Evolutionary conservation across 129 eudicot genomes (phyloP).

Genomic region (Saposhnikovia divaricata): DNA sequence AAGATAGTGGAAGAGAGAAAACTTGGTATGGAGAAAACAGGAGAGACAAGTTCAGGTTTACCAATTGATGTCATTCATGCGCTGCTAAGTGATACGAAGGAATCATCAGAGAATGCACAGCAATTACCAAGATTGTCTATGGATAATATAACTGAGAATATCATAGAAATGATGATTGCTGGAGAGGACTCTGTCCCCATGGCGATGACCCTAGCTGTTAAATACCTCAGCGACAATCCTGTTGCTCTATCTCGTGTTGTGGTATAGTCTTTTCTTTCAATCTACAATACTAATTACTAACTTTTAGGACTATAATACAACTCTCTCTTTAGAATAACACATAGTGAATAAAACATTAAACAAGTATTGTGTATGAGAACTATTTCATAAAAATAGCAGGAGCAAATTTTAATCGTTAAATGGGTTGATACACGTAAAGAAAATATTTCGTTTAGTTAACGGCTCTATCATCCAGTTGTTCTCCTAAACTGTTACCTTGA

Average conservation of each 20-base stretch:
- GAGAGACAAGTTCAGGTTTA: slow-evolving; percentile 6
- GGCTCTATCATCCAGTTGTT: background rate
- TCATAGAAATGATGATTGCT: slow-evolving; percentile 95
- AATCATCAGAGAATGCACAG: slow-evolving; percentile 37
- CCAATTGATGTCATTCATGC: slow-evolving; percentile 68
- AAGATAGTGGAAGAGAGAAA: slow-evolving; percentile 61
- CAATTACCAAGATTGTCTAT: slow-evolving; percentile 34
- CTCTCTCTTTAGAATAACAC: background rate
- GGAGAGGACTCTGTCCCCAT: slow-evolving; percentile 98
- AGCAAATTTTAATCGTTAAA: background rate
- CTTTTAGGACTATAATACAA: background rate
- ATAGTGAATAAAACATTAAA: background rate
- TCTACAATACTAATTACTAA: background rate
- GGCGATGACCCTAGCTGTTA: slow-evolving; percentile 78
- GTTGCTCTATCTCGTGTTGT: slow-evolving; percentile 48
- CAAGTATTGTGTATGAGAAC: background rate
- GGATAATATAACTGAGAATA: slow-evolving; percentile 76
- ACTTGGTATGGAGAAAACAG: slow-evolving; percentile 29
- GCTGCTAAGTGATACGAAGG: slow-evolving; percentile 52
- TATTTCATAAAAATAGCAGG: background rate
- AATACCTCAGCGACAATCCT: slow-evolving; percentile 69
- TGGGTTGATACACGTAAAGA: background rate
- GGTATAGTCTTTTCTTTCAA: slow-evolving; percentile 25
- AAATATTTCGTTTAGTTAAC: background rate
- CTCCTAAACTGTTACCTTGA: background rate